These are phyloP conservation scores for Boletellus emodensis DNA, from an alignment of 768 basidiomycete species.

Conservation along the genomic window DNA sequence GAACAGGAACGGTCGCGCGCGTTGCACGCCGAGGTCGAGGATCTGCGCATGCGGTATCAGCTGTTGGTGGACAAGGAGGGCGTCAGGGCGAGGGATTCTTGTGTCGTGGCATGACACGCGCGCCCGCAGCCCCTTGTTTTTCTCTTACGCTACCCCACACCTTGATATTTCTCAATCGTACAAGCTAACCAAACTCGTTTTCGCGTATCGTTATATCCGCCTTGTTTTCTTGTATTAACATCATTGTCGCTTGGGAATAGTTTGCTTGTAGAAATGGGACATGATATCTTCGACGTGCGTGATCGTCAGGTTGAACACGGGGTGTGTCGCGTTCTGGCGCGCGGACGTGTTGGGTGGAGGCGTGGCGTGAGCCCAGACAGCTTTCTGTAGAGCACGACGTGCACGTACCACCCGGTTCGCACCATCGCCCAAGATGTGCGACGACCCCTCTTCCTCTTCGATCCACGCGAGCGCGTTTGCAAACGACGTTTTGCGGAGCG, in stretches of 20 bases:
- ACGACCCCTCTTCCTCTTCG: slow-evolving; percentile 62
- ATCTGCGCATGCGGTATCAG: slow-evolving; percentile 43
- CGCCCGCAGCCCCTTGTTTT: too few relatives aligned
- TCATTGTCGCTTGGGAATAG: slow-evolving; percentile 34
- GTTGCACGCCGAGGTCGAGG: slow-evolving; percentile 46
- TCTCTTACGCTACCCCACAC: too few relatives aligned
- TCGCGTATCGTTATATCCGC: background rate
- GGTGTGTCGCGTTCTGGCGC: slow-evolving; percentile 74
- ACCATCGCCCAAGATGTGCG: slow-evolving; percentile 53
- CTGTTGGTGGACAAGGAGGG: slow-evolving; percentile 38
- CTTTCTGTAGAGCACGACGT: background rate
- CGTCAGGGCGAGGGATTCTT: slow-evolving; percentile 23
- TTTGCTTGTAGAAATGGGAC: slow-evolving; percentile 69
- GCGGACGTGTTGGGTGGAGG: background rate
- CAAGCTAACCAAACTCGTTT: background rate
- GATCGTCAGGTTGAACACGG: slow-evolving; percentile 70
- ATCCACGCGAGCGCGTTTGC: slow-evolving; percentile 57
- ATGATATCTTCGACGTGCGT: slow-evolving; percentile 65
- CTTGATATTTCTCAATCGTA: background rate
- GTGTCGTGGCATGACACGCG: slow-evolving; percentile 25
- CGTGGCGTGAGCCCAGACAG: background rate
- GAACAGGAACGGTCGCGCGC: slow-evolving; percentile 38
- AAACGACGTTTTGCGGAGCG: slow-evolving; percentile 47
- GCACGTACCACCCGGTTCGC: slow-evolving; percentile 59
- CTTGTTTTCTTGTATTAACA: background rate